A percentile compares a stretch with the other conserved stretches of the same genome.
These are phyloP conservation scores for Venturiaceae sp. DNA, from an alignment of 2,329 filamentous ascomycete genomes.

Conservation along the genomic window DNA sequence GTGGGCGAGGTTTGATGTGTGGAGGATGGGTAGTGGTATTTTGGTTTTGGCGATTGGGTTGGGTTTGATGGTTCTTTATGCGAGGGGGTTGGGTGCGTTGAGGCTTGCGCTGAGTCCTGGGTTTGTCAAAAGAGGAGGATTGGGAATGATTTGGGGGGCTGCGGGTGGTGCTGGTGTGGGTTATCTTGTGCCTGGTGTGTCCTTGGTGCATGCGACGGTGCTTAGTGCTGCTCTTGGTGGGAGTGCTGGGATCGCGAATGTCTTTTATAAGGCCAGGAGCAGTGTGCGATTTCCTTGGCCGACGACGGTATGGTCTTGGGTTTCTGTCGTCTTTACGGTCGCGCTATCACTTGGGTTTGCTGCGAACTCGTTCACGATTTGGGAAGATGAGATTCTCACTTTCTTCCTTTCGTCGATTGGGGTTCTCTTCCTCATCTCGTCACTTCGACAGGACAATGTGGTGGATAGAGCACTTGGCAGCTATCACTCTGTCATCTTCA, in stretches of 20 bases:
- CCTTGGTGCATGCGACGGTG: conserved; percentile 27
- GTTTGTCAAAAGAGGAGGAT: conserved; percentile 40
- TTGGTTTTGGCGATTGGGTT: conserved; percentile 59
- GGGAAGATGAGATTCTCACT: conserved; percentile 90
- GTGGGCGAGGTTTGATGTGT: conserved; percentile 87
- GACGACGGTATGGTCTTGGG: conserved; percentile 77
- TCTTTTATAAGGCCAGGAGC: conserved; percentile 29
- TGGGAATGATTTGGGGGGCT: conserved; percentile 38
- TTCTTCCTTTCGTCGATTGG: conserved; percentile 90
- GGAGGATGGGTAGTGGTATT: conserved; percentile 76
- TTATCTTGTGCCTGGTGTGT: conserved; percentile 29
- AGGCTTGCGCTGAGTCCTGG: conserved; percentile 42
- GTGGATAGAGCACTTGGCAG: conserved; percentile 65
- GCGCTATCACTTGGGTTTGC: conserved; percentile 89
- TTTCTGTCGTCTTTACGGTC: conserved; percentile 71
- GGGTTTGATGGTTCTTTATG: conserved; percentile 62
- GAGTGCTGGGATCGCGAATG: conserved; percentile 24
- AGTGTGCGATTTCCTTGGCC: conserved; percentile 50
- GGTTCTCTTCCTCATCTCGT: conserved; percentile 60
- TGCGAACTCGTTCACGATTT: conserved; percentile 96
- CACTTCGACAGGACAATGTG: conserved; percentile 59
- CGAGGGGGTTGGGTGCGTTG: conserved; percentile 45
- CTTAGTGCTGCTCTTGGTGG: conserved; percentile 30
- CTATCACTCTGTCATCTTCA: conserved; percentile 78
- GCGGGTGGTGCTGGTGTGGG: conserved; percentile 31